Evolutionary conservation across 139 green algal species (phyloP).

Genomic region (Desmodesmus armatus): DNA sequence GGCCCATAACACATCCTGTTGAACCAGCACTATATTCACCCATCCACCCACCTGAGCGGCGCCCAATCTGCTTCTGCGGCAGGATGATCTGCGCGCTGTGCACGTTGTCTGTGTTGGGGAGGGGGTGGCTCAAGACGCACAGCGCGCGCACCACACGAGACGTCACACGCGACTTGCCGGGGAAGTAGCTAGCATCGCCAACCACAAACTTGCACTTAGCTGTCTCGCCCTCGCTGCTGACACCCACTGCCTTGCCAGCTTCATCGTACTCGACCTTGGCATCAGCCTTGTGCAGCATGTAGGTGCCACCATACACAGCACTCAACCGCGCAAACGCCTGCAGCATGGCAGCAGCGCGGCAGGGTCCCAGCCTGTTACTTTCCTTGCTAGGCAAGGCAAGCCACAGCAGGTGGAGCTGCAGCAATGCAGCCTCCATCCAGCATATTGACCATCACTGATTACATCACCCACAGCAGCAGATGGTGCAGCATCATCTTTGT

Average conservation of each 20-base stretch:
- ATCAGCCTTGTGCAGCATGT: conserved; percentile 97
- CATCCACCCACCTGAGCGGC: conserved; percentile 67
- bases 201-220: conserved; percentile 94
- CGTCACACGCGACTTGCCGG: conserved; percentile 56
- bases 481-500: too few species aligned
- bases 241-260: conserved; percentile 81
- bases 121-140: conserved; percentile 95
- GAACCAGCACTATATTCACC: too few species aligned
- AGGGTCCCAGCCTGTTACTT: not conserved
- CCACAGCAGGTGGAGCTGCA: too few species aligned
- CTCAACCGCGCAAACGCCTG: conserved; percentile 96
- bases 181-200: conserved; percentile 93
- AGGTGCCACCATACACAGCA: conserved; percentile 98
- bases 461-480: too few species aligned
- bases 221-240: conserved; percentile 87
- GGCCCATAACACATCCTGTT: not conserved
- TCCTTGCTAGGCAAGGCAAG: too few species aligned
- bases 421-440: too few species aligned
- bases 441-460: too few species aligned
- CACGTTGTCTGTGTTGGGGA: conserved; percentile 94
- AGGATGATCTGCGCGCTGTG: conserved; percentile 97
- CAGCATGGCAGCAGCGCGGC: not conserved
- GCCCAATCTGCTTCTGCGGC: conserved; percentile 95
- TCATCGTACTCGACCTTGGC: conserved; percentile 89
- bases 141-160: conserved; percentile 93